phyloP scores from a whole-genome alignment of 129 eudicot species.

The Daucus carota region DNA sequence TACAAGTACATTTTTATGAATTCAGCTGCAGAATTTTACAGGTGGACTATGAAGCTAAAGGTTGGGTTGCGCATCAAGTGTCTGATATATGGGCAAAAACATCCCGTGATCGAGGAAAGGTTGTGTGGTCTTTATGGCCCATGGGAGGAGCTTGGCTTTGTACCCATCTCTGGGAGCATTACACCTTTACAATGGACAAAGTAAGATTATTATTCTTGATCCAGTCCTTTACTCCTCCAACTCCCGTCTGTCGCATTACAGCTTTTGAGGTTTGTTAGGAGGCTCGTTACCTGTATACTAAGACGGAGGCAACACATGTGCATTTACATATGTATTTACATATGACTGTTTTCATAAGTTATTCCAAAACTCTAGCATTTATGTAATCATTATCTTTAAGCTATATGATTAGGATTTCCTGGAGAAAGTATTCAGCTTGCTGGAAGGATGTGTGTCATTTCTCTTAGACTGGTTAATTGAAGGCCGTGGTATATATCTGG shows the following conservation, averaged over 20 bases:
- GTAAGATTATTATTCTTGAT: slow-evolving; percentile 25
- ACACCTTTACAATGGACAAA: slow-evolving; percentile 74
- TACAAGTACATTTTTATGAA: slow-evolving; percentile 18
- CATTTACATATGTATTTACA: too few species aligned
- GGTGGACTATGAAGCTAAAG: slow-evolving; percentile 76
- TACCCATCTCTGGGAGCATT: slow-evolving; percentile 96
- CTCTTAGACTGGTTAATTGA: slow-evolving; percentile 83
- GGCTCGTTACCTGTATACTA: too few species aligned
- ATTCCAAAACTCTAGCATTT: background rate
- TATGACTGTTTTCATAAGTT: background rate
- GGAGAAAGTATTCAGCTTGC: slow-evolving; percentile 57
- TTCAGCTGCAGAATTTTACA: slow-evolving; percentile 25
- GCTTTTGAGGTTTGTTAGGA: too few species aligned
- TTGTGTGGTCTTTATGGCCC: slow-evolving; percentile 90
- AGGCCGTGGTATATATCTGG: slow-evolving; percentile 53
- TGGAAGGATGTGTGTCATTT: slow-evolving; percentile 68
- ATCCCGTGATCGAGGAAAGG: slow-evolving; percentile 70
- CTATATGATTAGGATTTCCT: slow-evolving; percentile 37
- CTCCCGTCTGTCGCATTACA: background rate
- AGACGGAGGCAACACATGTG: too few species aligned
- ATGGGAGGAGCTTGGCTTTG: slow-evolving; percentile 99
- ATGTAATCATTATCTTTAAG: background rate
- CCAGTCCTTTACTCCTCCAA: slow-evolving; percentile 4
- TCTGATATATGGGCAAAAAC: slow-evolving; percentile 97
- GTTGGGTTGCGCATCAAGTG: slow-evolving; percentile 90